phyloP scores from a whole-genome alignment of 129 eudicot species.

The Sambucus nigra region DNA sequence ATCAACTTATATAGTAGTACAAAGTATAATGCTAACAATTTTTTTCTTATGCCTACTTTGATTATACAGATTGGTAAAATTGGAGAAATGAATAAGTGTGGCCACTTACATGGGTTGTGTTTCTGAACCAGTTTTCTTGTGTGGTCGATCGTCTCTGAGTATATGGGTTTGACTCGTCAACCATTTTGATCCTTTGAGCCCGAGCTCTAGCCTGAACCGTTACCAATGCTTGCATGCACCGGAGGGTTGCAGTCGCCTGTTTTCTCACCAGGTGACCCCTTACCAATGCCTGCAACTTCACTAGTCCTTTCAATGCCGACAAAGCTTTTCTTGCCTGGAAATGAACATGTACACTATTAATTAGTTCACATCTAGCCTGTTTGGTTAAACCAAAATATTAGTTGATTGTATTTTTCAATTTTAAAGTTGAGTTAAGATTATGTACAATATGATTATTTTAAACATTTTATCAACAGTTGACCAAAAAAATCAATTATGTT shows the following conservation, averaged over 20 bases:
- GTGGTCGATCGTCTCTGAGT: constrained; percentile 29
- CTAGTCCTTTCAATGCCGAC: constrained; percentile 82
- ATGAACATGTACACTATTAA: neutral
- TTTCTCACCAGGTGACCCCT: constrained; percentile 88
- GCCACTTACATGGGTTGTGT: constrained; percentile 27
- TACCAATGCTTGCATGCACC: constrained; percentile 86
- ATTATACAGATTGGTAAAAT: no score
- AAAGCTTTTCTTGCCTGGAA: constrained; percentile 80
- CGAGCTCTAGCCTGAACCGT: constrained; percentile 75
- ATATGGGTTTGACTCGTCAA: constrained; percentile 17
- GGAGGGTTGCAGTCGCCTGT: constrained; percentile 69
- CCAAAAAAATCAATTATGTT: no score
- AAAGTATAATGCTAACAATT: no score
- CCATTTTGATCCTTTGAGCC: constrained; percentile 49
- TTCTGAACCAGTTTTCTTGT: constrained; percentile 24
- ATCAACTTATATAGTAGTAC: no score
- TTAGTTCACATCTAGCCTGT: no score
- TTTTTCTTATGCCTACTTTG: no score
- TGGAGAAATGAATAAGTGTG: neutral
- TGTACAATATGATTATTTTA: no score
- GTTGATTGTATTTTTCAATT: no score
- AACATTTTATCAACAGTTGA: no score
- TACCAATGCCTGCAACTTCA: constrained; percentile 86
- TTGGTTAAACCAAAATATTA: no score
- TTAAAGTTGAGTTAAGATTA: no score